Evolutionary conservation across 1,139 yeast genomes (phyloP), one percentile per base, ranked within the genome.

Genomic region (Candida sanyaensis): DNA sequence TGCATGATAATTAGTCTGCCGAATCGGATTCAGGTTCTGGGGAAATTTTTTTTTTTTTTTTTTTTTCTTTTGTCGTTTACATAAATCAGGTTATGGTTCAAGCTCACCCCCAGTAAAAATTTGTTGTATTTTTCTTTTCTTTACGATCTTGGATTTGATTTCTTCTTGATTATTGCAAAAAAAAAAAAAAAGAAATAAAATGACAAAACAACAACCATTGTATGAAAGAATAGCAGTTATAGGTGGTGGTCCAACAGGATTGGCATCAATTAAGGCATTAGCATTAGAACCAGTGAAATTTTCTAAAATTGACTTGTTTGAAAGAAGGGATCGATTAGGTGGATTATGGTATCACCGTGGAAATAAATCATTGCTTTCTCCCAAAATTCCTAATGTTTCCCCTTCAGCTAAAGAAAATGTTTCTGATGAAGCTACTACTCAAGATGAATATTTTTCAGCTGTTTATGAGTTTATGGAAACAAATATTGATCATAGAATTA

Each of bases 191-290:
- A n/a, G n/a, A n/a, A 17, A 17, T 17, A 29, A 36, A 23, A 51
- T 51, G 54, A 49, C 52, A 5, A 42, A 40, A 30, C 21, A 17
- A 8, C 34, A 41, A 28, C 53, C 53, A 60, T 54, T 78, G 71
- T 47, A 48, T 44, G 48, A 44, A 32, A 54, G 58, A 33, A 50
- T 75, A 33, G 81, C 80, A 3, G 64, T 79, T 8, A 68, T 78
- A 27, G 84, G 84, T 7, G 83, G 79, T 4, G 84, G 83, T 0
- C 80, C 81, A 1, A 63, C 73, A 3, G 84, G 83, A 0, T 56
- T 77, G 23, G 80, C 80, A 0, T 68, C 67, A n/a, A 80, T 80
- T 2, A 75, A 77, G 45, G 75, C 81, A 0, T 58, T 78, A 36
- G 68, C 74, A 1, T 52, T 63, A 23, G 83, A 78, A 52, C 75